Evolutionary conservation across 2,329 filamentous ascomycete species (phyloP).

Genomic region (Alternaria sp.): DNA sequence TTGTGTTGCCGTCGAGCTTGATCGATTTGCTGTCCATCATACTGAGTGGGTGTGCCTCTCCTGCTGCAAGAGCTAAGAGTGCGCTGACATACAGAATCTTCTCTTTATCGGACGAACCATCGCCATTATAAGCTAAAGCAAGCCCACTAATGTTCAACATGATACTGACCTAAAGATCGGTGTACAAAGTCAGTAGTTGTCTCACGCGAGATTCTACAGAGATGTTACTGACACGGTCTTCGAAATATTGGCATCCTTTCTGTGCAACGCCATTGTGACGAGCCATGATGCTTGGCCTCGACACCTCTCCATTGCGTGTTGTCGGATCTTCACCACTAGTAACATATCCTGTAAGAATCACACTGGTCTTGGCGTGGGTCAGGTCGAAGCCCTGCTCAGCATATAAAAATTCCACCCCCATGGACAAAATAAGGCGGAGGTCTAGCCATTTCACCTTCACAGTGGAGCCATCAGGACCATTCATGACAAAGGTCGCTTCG

Average conservation of each 20-base stretch:
- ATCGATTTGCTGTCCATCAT: slow-evolving; percentile 10
- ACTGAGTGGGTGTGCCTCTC: slow-evolving; percentile 23
- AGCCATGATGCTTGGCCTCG: slow-evolving; percentile 24
- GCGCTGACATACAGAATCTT: slow-evolving; percentile 16
- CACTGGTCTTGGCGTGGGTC: not conserved
- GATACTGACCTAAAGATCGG: slow-evolving; percentile 14
- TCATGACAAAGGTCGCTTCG: slow-evolving; percentile 27
- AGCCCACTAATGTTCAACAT: slow-evolving; percentile 26
- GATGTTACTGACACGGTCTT: slow-evolving; percentile 10
- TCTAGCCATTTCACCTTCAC: slow-evolving; percentile 26
- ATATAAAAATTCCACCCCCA: not conserved
- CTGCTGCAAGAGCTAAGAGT: slow-evolving; percentile 22
- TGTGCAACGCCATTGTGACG: slow-evolving; percentile 14
- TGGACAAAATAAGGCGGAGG: slow-evolving; percentile 12
- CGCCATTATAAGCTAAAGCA: slow-evolving; percentile 24
- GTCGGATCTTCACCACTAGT: not conserved
- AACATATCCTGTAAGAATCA: not conserved
- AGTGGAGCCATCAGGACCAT: slow-evolving; percentile 17
- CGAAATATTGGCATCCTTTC: slow-evolving; percentile 18
- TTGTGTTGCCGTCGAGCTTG: slow-evolving; percentile 5
- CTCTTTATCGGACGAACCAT: slow-evolving; percentile 5
- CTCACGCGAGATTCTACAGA: no score
- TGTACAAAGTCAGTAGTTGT: no score
- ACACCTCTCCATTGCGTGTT: not conserved
- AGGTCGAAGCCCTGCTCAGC: not conserved